Evolutionary conservation across 345 rosid genomes (phyloP), one percentile per base, ranked within the genome.

Genomic region (Raphanus raphanistrum): DNA sequence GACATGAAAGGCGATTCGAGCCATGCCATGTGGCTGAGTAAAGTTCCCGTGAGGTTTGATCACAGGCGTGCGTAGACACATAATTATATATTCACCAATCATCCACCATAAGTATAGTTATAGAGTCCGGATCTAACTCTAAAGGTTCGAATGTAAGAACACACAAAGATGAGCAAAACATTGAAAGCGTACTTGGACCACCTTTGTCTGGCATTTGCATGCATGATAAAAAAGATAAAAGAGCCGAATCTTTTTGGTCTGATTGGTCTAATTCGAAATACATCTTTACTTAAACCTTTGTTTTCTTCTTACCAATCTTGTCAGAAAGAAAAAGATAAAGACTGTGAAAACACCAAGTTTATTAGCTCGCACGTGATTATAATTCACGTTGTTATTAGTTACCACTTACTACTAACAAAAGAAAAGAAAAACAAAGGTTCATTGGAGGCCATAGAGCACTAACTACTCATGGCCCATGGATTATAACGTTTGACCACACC

Each of bases 191-290:
- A 69, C 66, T 55, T 74, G 82, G 79, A 80, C 79, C 79, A 74
- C 82, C 52, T 79, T 26, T 69, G 79, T 74, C 82, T 74, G 70
- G 58, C 63, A 41, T 63, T 63, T 74, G 82, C 82, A 79, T 79
- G 82, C 82, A 74, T 74, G 76, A 59, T 8, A 59, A 36, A 35
- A 3, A 41, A 10, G 3, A 59, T 36, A 57, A 21, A 58, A 80
- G 31, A 31, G n/a, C 0, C 48, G 43, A 66, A 61, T 66, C 72
- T 75, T 59, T 67, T 60, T 29, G 61, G 70, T 79, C 16, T 8
- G 48, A 41, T 41, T 41, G 48, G 48, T 79, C 26, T 16, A 78
- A 21, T 17, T 63, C 66, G 45, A 36, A 66, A 43, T 4, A 35
- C 28, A 8, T 57, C 54, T 77, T 70, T 28, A 64, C 17, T 66